Evolutionary conservation across 805 yeast species (phyloP).

Genomic region (Kuraishia hungarica): DNA sequence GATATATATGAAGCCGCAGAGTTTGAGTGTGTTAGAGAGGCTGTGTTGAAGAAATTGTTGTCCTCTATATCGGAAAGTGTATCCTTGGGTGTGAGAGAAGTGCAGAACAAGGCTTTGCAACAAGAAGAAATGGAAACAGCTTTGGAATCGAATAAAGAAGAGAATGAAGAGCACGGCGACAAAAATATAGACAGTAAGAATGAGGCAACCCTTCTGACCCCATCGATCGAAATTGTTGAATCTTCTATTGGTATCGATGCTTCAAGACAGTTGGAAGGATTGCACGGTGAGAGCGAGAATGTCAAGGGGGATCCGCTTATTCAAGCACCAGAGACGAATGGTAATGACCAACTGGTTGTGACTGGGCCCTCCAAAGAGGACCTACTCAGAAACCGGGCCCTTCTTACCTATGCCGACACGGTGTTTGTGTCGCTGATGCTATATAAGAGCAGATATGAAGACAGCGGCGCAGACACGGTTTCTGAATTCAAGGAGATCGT

Average conservation of each 20-base stretch:
- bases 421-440: neutral
- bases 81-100: slow-evolving; percentile 1
- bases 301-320: neutral
- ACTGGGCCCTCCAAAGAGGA: neutral
- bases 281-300: neutral
- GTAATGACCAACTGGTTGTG: neutral
- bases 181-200: neutral
- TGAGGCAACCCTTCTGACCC: neutral
- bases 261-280: neutral
- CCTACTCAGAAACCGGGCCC: neutral
- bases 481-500: neutral
- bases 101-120: slow-evolving; percentile 2
- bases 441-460: neutral
- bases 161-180: neutral
- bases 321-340: neutral
- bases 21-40: slow-evolving; percentile 4
- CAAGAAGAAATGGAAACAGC: slow-evolving; percentile 3
- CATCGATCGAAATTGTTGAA: slow-evolving; percentile 1
- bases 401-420: slow-evolving; percentile 1
- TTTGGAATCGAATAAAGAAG: slow-evolving; percentile 3
- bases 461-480: neutral
- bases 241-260: neutral
- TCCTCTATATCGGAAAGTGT: slow-evolving; percentile 2
- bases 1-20: slow-evolving; percentile 15
- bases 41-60: slow-evolving; percentile 5